Evolutionary conservation across 495 filamentous ascomycete genomes (phyloP).

Genomic region (Xylaria grammica): DNA sequence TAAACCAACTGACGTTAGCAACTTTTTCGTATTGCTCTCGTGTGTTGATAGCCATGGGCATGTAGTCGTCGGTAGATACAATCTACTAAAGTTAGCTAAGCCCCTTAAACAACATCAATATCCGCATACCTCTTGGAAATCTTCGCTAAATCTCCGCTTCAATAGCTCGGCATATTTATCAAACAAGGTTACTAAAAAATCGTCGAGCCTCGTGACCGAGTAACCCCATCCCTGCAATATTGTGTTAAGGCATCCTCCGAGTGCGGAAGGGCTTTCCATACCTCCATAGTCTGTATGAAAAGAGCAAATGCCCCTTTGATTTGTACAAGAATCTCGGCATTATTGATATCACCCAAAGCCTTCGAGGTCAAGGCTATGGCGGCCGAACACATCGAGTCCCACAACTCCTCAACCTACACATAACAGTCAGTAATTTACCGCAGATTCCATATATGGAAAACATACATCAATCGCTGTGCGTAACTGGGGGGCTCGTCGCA

Average conservation of each 20-base stretch:
- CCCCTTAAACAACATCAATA: slow-evolving; percentile 48
- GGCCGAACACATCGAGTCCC: slow-evolving; percentile 96
- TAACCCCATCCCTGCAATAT: slow-evolving; percentile 79
- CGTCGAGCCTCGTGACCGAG: slow-evolving; percentile 77
- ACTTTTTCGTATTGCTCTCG: slow-evolving; percentile 95
- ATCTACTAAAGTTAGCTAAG: slow-evolving; percentile 78
- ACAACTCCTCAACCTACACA: slow-evolving; percentile 85
- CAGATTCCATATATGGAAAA: background rate
- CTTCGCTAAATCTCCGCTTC: slow-evolving; percentile 85
- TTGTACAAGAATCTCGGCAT: slow-evolving; percentile 83
- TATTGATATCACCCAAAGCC: slow-evolving; percentile 75
- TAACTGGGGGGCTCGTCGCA: slow-evolving; percentile 81
- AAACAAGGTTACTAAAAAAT: slow-evolving; percentile 83
- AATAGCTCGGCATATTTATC: slow-evolving; percentile 92
- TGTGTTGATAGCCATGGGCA: slow-evolving; percentile 95
- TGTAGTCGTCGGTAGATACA: slow-evolving; percentile 96
- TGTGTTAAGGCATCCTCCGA: slow-evolving; percentile 28
- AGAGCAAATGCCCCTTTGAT: slow-evolving; percentile 90
- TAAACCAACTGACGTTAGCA: slow-evolving; percentile 91
- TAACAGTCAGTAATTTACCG: slow-evolving; percentile 32
- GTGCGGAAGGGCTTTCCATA: slow-evolving; percentile 39
- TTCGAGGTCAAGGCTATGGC: slow-evolving; percentile 79
- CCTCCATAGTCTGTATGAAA: slow-evolving; percentile 98
- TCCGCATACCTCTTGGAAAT: slow-evolving; percentile 81
- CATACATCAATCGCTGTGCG: slow-evolving; percentile 83